Evolutionary conservation across 768 basidiomycete genomes (phyloP), one percentile per base, ranked within the genome.

Genomic region (Mycena kentingensis): DNA sequence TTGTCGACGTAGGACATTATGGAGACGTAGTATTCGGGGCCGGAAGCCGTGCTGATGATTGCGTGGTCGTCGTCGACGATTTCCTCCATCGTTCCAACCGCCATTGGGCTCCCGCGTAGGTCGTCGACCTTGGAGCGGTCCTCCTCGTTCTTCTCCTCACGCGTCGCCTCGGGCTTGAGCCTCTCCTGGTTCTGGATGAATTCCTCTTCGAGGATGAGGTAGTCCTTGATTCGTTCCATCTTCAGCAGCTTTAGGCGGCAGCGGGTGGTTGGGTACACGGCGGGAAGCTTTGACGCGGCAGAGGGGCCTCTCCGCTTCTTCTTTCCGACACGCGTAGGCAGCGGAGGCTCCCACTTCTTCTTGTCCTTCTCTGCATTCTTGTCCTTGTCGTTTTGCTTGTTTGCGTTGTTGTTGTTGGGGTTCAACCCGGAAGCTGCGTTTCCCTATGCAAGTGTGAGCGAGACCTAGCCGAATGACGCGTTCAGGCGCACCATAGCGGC

Each of bases 1-100:
- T 98, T 98, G 85, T 98, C 95, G 64, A 98, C 95, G 66, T 93
- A 94, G 53, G 87, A 91, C 90, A 97, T 92, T 67, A 98, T 97
- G 21, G 93, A 87, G 57, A 98, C 94, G 70, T 98, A 98, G 69
- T 87, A 93, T 67, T 98, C 97, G 22, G 96, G 94, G 2, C 96
- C 95, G 34, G 90, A 91, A 21, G 93, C 84, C 8, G 93, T 91
- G 69, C 90, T 92, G 66, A 99, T 88, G 69, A 99, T 98, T n/a
- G 97, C 97, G 72, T 99, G 93, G 81, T 95, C 93, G 72, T 96
- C 93, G 77, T 95, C 93, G 62, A 96, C 93, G 59, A 95, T 92
- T 73, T 99, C 97, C 73, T 98, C 97, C 70, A 99, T 79, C 0
- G 93, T 93, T 19, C 97, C 97, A 54, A 99, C 93, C n/a, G 89